Percentiles rank a stretch among this genome's conserved stretches.
phyloP scores from a whole-genome alignment of 1,139 yeast species.

The Candida albicans region DNA sequence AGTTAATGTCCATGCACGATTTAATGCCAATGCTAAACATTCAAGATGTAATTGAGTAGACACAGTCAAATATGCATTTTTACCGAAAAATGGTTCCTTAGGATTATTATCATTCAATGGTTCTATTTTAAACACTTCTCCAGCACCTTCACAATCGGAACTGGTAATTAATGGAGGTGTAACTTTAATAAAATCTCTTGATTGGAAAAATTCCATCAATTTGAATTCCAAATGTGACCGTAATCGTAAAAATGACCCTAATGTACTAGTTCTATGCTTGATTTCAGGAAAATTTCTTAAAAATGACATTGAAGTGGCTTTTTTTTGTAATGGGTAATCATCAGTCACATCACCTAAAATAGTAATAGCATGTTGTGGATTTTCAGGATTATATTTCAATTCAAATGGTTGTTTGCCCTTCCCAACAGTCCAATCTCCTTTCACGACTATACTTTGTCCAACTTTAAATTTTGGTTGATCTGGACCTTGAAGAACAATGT shows the following conservation, averaged over 20 bases:
- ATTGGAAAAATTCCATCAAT: constrained; percentile 55
- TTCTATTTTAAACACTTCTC: constrained; percentile 72
- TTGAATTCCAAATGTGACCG: constrained; percentile 65
- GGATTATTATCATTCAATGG: constrained; percentile 15
- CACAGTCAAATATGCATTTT: constrained; percentile 73
- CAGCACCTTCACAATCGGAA: constrained; percentile 98
- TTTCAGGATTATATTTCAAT: constrained; percentile 26
- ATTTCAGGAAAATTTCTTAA: constrained; percentile 71
- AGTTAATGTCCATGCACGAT: constrained; percentile 82
- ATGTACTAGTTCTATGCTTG: constrained; percentile 69
- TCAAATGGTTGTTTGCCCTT: constrained; percentile 37
- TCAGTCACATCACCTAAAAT: constrained; percentile 57
- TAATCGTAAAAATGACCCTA: constrained; percentile 67
- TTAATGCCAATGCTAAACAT: constrained; percentile 69
- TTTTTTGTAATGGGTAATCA: constrained; percentile 81
- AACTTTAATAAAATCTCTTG: constrained; percentile 63
- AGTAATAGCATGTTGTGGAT: constrained; percentile 21
- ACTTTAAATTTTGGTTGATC: constrained; percentile 40
- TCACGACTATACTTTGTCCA: constrained; percentile 42
- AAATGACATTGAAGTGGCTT: constrained; percentile 62
- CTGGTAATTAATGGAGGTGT: constrained; percentile 84
- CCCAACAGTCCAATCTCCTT: constrained; percentile 35
- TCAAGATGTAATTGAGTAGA: constrained; percentile 92
- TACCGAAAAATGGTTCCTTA: constrained; percentile 57
- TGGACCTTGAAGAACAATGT: constrained; percentile 52